Evolutionary conservation across 768 basidiomycete genomes (phyloP).

Genomic region (Zangia roseola): DNA sequence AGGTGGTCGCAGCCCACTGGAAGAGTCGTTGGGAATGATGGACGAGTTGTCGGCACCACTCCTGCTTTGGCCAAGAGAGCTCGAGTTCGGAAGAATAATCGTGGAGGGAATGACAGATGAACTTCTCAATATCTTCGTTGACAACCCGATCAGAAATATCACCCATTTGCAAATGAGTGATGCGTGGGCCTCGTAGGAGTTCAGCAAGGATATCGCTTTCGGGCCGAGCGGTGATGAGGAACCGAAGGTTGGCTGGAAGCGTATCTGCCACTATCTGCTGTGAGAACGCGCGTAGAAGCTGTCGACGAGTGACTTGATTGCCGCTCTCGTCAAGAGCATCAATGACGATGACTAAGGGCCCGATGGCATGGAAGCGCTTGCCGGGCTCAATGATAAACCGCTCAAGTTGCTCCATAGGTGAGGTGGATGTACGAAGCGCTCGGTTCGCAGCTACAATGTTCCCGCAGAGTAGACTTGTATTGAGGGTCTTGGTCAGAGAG

Average conservation of each 20-base stretch:
- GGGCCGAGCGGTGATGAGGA: neutral
- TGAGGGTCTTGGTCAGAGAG: conserved; percentile 23
- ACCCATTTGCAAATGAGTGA: too few relatives aligned
- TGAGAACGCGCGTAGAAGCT: neutral
- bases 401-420: neutral
- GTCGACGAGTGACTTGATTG: neutral
- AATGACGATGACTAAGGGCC: neutral
- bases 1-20: too few relatives aligned
- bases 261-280: neutral
- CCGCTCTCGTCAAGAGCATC: neutral
- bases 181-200: too few relatives aligned
- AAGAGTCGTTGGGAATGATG: too few relatives aligned
- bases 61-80: too few relatives aligned
- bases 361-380: neutral
- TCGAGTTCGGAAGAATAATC: too few relatives aligned
- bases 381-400: neutral
- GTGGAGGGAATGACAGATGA: too few relatives aligned
- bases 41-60: too few relatives aligned
- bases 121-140: too few relatives aligned
- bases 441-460: conserved; percentile 1
- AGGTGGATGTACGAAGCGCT: conserved; percentile 1
- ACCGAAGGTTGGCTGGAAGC: neutral
- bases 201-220: neutral
- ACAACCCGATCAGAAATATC: too few relatives aligned
- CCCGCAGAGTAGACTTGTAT: conserved; percentile 8